phyloP scores from a whole-genome alignment of 768 basidiomycete genomes.

The Trichaptum fuscoviolaceum region DNA sequence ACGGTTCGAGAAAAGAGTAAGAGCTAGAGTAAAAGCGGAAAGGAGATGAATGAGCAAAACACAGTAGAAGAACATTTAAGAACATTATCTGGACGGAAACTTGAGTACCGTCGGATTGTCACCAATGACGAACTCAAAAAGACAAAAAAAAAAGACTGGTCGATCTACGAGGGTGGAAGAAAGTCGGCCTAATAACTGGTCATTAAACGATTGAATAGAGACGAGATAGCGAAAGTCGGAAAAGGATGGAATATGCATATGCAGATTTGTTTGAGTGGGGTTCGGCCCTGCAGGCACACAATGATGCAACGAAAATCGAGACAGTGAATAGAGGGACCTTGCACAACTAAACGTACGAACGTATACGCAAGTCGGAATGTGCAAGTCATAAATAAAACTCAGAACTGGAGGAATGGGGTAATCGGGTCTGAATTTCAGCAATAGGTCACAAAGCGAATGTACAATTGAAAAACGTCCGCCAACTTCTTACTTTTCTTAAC shows the following conservation, averaged over 20 bases:
- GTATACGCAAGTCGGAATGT: background rate
- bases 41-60: background rate
- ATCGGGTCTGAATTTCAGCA: background rate
- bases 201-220: background rate
- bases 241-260: background rate
- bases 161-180: background rate
- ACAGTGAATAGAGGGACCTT: background rate
- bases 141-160: background rate
- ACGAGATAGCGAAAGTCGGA: background rate
- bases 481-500: background rate
- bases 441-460: background rate
- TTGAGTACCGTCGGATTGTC: background rate
- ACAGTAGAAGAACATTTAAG: background rate
- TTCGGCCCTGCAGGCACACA: background rate
- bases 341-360: background rate
- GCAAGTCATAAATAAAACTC: background rate
- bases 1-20: background rate
- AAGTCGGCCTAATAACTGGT: background rate
- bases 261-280: constrained; percentile 1
- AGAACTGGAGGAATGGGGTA: background rate
- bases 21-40: background rate
- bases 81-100: background rate
- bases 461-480: background rate
- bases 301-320: background rate
- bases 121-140: background rate